Conservation (phyloP, 2,329 filamentous ascomycete genomes). For the Penicillium sp. region DNA sequence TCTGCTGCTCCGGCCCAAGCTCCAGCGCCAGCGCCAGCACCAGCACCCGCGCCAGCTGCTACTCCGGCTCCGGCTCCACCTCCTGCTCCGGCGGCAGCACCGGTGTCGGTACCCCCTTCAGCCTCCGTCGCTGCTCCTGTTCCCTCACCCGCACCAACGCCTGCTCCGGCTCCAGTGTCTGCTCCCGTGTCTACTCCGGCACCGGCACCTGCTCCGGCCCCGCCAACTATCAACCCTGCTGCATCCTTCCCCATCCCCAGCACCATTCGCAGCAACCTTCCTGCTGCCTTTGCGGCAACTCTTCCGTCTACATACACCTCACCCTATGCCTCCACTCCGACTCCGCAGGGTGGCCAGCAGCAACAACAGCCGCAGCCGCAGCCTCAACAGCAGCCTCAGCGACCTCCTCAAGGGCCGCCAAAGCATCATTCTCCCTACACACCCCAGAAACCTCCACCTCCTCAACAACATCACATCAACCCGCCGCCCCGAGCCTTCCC, state of each 20-base stretch:
- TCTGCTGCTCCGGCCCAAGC: slow-evolving; percentile 14
- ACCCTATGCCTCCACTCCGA: slow-evolving; percentile 42
- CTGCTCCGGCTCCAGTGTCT: slow-evolving; percentile 13
- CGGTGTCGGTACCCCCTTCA: slow-evolving; percentile 18
- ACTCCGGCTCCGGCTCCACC: slow-evolving; percentile 15
- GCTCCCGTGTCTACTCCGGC: slow-evolving; percentile 12
- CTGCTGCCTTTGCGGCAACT: slow-evolving; percentile 40
- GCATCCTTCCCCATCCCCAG: slow-evolving; percentile 38
- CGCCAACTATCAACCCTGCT: slow-evolving; percentile 20
- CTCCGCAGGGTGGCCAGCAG: slow-evolving; percentile 34
- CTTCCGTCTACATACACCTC: slow-evolving; percentile 42
- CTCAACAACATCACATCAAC: slow-evolving; percentile 23
- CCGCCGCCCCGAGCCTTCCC: slow-evolving; percentile 20
- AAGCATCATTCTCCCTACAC: slow-evolving; percentile 28
- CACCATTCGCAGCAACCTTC: slow-evolving; percentile 42
- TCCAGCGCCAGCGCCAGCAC: slow-evolving; percentile 12
- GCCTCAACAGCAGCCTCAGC: slow-evolving; percentile 20
- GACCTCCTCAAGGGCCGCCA: slow-evolving; percentile 21
- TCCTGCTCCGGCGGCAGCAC: slow-evolving; percentile 10
- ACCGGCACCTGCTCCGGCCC: slow-evolving; percentile 16
- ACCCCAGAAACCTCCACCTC: slow-evolving; percentile 19
- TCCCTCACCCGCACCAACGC: slow-evolving; percentile 8
- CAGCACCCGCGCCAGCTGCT: slow-evolving; percentile 17
- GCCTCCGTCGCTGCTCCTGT: slow-evolving; percentile 22
- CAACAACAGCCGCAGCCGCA: slow-evolving; percentile 28